Base-by-base conservation (phyloP, 1,284 basidiomycete genomes). In the Afroboletus lepidellus region DNA sequence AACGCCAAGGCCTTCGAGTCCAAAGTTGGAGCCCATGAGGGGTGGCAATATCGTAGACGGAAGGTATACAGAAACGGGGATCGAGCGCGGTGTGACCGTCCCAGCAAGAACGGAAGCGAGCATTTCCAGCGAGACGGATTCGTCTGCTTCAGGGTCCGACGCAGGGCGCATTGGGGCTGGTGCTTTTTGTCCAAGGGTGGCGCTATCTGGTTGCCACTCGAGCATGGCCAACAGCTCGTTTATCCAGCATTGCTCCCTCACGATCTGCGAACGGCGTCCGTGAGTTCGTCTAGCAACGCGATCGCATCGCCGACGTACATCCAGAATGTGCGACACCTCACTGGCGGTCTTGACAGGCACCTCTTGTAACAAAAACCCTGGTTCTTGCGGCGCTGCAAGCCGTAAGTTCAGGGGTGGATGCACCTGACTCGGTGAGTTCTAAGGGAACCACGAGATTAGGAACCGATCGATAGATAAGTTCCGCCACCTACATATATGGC, bases 181-280 rank as follows among this genome's bases (percentile, higher is more conserved):
- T 27, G 42, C 45, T 18, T 55, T 47, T 50, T 48, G 57, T 18
- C 53, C 43, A 13, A 49, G 25, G n/a, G 21, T 13, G 27, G 34
- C 39, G 16, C 56, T 54, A 42, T 72, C 85, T 8, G 80, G 74
- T 16, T 69, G 65, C 87, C 87, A 90, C 12, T 78, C 67, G 36
- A 78, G 79, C 39, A 77, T 74, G 8, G 72, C 61, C 21, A 90
- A 66, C 18, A 77, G 76, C 60, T 85, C 85, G 62, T 90, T 90
- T 16, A 90, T 63, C 87, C 87, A 90, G 60, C 84, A 87, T 68
- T 90, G 87, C 54, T 89, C 87, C 53, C 78, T 77, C 2, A 90
- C 85, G 59, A 90, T 79, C 86, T 89, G 49, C 27, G 30, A 51
- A 47, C 1, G 56, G 27, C 42, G 5, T n/a, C 29, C 34, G 36